These are phyloP conservation scores for Agaricus blazei DNA, from an alignment of 768 basidiomycete species.

Conservation along the genomic window DNA sequence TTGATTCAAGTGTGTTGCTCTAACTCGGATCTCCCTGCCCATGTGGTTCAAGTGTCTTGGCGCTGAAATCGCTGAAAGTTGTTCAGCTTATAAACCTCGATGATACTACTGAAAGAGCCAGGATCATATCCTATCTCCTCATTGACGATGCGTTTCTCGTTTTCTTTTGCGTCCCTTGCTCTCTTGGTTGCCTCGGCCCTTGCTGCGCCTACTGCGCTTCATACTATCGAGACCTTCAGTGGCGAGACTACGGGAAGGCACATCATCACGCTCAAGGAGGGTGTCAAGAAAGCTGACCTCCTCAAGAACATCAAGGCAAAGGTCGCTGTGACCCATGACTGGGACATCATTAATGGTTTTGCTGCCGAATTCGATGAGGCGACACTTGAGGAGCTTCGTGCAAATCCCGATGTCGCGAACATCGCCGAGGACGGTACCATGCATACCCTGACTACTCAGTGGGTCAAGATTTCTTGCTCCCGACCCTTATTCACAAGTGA, in stretches of 20 bases:
- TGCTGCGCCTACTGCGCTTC: conserved; percentile 15
- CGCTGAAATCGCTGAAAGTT: no score
- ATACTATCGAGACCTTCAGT: conserved; percentile 17
- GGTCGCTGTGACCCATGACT: conserved; percentile 7
- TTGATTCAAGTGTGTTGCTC: background rate
- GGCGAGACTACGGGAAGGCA: conserved; percentile 22
- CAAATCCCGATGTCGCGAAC: conserved; percentile 18
- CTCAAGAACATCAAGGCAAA: conserved; percentile 10
- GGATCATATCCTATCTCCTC: background rate
- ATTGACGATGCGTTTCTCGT: conserved; percentile 3
- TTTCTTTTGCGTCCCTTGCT: conserved; percentile 1
- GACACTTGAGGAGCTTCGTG: conserved; percentile 16
- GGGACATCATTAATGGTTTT: conserved; percentile 13
- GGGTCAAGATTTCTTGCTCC: background rate
- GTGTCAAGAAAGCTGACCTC: conserved; percentile 16
- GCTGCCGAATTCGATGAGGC: conserved; percentile 14
- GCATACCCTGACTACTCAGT: conserved; percentile 19
- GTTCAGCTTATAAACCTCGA: conserved; percentile 4
- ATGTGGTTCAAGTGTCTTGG: background rate
- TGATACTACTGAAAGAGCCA: background rate
- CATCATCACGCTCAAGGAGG: conserved; percentile 27
- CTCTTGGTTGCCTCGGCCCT: conserved; percentile 13
- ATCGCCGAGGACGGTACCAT: conserved; percentile 24
- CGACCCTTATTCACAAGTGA: background rate
- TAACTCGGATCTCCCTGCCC: background rate